Evolutionary conservation across 495 filamentous ascomycete genomes (phyloP).

Genomic region (Annulohypoxylon nitens): DNA sequence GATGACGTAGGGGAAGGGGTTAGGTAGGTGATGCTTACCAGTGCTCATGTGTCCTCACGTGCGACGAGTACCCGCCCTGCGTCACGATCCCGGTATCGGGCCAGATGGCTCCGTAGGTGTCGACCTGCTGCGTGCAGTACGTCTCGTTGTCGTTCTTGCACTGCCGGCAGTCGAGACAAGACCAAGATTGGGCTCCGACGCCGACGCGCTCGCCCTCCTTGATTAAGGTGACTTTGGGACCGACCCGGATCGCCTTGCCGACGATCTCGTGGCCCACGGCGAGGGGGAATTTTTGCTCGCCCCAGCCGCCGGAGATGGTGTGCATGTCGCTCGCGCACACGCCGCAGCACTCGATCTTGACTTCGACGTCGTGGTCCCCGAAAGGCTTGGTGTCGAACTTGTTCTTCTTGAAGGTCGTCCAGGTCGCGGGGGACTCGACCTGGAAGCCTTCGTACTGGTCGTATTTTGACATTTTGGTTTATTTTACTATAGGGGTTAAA

Average conservation of each 20-base stretch:
- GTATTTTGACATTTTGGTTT: slow-evolving; percentile 48
- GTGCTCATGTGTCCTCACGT: slow-evolving; percentile 68
- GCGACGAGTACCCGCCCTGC: slow-evolving; percentile 68
- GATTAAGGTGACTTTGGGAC: slow-evolving; percentile 68
- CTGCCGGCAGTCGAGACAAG: slow-evolving; percentile 67
- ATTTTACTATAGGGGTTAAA: not conserved
- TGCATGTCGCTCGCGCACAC: slow-evolving; percentile 71
- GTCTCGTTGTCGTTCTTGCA: slow-evolving; percentile 72
- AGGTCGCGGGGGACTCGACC: slow-evolving; percentile 64
- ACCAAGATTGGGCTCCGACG: slow-evolving; percentile 68
- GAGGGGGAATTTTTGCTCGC: slow-evolving; percentile 64
- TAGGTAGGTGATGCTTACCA: slow-evolving; percentile 54
- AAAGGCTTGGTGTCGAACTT: slow-evolving; percentile 70
- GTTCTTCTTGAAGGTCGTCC: slow-evolving; percentile 68
- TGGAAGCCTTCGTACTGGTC: slow-evolving; percentile 65
- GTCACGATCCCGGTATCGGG: slow-evolving; percentile 65
- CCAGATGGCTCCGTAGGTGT: slow-evolving; percentile 68
- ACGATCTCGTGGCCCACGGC: slow-evolving; percentile 68
- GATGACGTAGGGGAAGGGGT: not conserved
- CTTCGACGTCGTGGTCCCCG: slow-evolving; percentile 69
- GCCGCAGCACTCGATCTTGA: slow-evolving; percentile 63
- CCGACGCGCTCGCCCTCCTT: slow-evolving; percentile 69
- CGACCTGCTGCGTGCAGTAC: slow-evolving; percentile 67
- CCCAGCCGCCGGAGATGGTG: slow-evolving; percentile 69
- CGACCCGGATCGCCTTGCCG: slow-evolving; percentile 65